Evolutionary conservation across 768 basidiomycete species (phyloP).

Genomic region (Boletellus ananas): DNA sequence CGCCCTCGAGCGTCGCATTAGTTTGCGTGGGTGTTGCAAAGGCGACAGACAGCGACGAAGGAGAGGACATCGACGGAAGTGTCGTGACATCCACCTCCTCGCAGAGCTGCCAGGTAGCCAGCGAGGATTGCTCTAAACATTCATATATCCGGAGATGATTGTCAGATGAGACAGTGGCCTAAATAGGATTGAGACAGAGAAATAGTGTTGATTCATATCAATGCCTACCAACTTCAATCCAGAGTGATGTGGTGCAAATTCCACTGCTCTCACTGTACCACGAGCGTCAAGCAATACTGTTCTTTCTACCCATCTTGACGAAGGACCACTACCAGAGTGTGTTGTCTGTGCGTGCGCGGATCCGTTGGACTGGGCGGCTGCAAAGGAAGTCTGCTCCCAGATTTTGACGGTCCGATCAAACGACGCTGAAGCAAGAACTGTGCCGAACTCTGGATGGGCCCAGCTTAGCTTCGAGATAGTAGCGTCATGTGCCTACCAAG

Average conservation of each 20-base stretch:
- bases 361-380: constrained; percentile 28
- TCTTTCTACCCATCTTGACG: constrained; percentile 67
- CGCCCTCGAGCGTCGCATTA: constrained; percentile 48
- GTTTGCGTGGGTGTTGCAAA: constrained; percentile 73
- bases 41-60: constrained; percentile 51
- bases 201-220: background rate
- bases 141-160: constrained; percentile 87
- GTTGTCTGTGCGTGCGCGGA: constrained; percentile 11
- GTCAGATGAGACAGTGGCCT: constrained; percentile 91
- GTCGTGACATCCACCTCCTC: constrained; percentile 73
- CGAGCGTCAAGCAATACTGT: constrained; percentile 78
- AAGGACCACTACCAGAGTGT: constrained; percentile 19
- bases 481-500: constrained; percentile 87
- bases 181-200: background rate
- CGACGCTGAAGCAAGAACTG: constrained; percentile 79
- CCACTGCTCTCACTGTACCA: constrained; percentile 80
- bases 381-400: constrained; percentile 66
- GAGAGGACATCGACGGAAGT: constrained; percentile 42
- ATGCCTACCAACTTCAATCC: constrained; percentile 79
- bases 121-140: constrained; percentile 70
- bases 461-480: constrained; percentile 79
- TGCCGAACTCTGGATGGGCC: constrained; percentile 92
- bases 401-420: constrained; percentile 92
- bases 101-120: constrained; percentile 69
- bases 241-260: constrained; percentile 84